These are phyloP conservation scores for Phlebiopsis gigantea DNA, from an alignment of 768 basidiomycete species.

Conservation along the genomic window DNA sequence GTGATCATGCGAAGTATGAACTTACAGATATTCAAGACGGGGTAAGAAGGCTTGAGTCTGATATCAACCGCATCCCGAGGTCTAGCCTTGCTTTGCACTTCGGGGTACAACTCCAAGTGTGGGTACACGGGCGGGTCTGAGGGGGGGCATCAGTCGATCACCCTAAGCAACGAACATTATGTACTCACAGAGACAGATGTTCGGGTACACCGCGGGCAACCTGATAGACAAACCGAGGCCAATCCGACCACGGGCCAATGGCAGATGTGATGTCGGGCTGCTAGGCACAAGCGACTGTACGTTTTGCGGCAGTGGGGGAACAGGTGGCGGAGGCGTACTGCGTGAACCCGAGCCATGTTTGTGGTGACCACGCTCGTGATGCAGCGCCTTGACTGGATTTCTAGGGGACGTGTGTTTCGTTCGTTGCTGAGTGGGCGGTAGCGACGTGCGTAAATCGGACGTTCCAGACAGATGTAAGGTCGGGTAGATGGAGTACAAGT, in stretches of 20 bases:
- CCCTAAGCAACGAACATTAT: not conserved
- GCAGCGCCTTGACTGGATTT: not conserved
- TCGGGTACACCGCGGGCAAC: no score
- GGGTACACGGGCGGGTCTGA: conserved; percentile 24
- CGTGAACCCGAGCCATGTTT: conserved; percentile 9
- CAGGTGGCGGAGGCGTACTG: conserved; percentile 13
- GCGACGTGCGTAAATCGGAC: not conserved
- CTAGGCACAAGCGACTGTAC: conserved; percentile 14
- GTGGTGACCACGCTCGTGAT: conserved; percentile 6
- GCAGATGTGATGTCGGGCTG: conserved; percentile 12
- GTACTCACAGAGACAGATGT: conserved; percentile 20
- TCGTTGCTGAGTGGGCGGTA: not conserved
- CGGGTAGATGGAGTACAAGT: conserved; percentile 17
- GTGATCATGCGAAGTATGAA: not conserved
- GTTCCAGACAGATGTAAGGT: not conserved
- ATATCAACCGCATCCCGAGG: not conserved
- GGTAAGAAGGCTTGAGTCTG: conserved; percentile 9
- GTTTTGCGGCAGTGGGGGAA: conserved; percentile 21
- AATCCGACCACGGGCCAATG: conserved; percentile 7
- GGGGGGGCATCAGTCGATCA: not conserved
- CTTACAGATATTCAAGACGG: conserved; percentile 18
- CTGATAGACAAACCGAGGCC: no score
- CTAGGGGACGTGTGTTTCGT: not conserved
- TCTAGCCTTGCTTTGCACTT: not conserved
- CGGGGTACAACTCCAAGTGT: conserved; percentile 24